Evolutionary conservation across 2,329 filamentous ascomycete species (phyloP).

Genomic region (Colletotrichum incanum): DNA sequence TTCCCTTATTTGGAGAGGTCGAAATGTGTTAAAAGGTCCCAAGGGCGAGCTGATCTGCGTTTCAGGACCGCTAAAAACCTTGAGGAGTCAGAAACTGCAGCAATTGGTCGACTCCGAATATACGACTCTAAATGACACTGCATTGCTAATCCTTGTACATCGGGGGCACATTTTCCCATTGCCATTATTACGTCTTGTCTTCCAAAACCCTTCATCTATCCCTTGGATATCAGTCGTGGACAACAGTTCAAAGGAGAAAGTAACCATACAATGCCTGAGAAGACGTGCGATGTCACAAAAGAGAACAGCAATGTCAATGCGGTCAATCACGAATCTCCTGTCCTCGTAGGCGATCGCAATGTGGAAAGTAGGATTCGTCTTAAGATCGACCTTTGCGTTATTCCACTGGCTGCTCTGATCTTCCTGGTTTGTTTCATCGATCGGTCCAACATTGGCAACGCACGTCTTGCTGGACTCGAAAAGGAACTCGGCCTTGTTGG

Average conservation of each 20-base stretch:
- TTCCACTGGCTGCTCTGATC: constrained; percentile 58
- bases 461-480: constrained; percentile 60
- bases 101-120: no score
- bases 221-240: no score
- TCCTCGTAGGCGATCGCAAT: neutral
- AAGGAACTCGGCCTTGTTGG: constrained; percentile 59
- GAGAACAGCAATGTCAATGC: neutral
- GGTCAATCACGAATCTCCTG: neutral
- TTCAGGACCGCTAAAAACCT: no score
- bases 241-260: no score
- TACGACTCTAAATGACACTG: no score
- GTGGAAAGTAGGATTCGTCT: neutral
- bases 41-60: no score
- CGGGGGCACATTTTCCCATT: no score
- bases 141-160: no score
- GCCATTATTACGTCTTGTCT: neutral
- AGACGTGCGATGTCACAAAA: neutral
- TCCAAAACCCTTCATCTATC: neutral
- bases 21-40: no score
- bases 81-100: no score
- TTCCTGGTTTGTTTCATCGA: constrained; percentile 61
- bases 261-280: neutral
- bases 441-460: constrained; percentile 64
- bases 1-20: no score
- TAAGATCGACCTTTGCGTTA: constrained; percentile 61